Base-by-base conservation (phyloP, 2,329 filamentous ascomycete species). In the Stenocarpella maydis region DNA sequence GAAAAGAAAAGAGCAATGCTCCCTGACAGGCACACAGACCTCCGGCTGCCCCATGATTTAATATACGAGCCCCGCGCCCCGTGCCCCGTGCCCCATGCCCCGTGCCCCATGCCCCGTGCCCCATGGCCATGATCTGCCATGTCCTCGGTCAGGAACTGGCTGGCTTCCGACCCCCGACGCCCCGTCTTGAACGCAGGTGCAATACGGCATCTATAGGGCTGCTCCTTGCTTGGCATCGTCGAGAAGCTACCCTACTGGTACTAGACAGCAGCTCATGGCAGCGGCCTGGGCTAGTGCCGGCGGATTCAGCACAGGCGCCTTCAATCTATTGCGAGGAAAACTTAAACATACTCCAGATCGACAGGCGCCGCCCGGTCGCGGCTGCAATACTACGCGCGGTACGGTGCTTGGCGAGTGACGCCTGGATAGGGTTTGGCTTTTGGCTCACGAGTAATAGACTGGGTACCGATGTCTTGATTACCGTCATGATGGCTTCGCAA, bases 1-100 rank as follows among this genome's bases (percentile, higher is more conserved):
- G 24, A 9, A 53, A 21, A 21, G 1, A 53, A 21, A 7, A 54
- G 4, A 34, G 37, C 52, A 28, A 37, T 54, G 19, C n/a, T 24
- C 50, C 31, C 31, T 39, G 53, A 55, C 14, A 26, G 14, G 14
- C 14, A 15, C 58, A 63, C 58, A 63, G 43, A 63, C 58, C 58
- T 63, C 58, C 26, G 58, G 58, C 43, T 63, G 58, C 43, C 43
- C 24, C 28, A 31, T 63, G 43, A 24, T 63, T 43, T n/a, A n/a
- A 63, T 43, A 49, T 49, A 49, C 6, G 26, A 34, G 58, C 41
- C n/a, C n/a, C n/a, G n/a, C n/a, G n/a, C n/a, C n/a, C 43, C 58
- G 58, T 63, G 58, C 58, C 58, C 58, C 4, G 26, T 24, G 41
- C 41, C 54, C 17, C 15, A 28, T 17, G 15, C 39, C 28, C 19